Conservation (phyloP, 1,139 yeast species). For the Debaryomyces coudertii region DNA sequence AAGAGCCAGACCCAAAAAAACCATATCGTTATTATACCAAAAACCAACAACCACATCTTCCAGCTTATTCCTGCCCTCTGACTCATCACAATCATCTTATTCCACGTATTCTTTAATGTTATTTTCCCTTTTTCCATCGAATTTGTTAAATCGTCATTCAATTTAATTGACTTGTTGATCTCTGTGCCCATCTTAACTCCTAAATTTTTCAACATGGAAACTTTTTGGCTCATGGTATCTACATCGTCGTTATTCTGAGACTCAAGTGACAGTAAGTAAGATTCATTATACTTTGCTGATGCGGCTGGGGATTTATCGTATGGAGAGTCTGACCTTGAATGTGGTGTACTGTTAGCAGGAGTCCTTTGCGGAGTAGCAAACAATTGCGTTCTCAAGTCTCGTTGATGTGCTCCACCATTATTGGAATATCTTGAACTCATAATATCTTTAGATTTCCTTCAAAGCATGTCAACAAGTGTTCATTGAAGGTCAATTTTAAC, state of each 20-base stretch:
- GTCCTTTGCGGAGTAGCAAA: slow-evolving; percentile 35
- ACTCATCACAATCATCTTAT: slow-evolving; percentile 79
- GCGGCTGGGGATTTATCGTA: slow-evolving; percentile 45
- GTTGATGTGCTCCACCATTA: slow-evolving; percentile 45
- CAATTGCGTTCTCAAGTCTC: slow-evolving; percentile 51
- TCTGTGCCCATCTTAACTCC: slow-evolving; percentile 83
- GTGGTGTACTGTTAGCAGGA: slow-evolving; percentile 24
- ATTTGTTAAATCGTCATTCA: slow-evolving; percentile 60
- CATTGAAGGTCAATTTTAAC: neutral
- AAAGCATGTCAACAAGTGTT: neutral
- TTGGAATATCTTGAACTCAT: slow-evolving; percentile 42
- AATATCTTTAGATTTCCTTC: neutral
- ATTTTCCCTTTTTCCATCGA: slow-evolving; percentile 46
- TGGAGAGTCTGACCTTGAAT: slow-evolving; percentile 51
- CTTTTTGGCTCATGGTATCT: slow-evolving; percentile 69
- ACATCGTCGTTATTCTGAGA: slow-evolving; percentile 82
- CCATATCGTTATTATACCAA: slow-evolving; percentile 60
- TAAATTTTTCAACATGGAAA: slow-evolving; percentile 68
- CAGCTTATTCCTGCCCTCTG: slow-evolving; percentile 79
- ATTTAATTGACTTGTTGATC: slow-evolving; percentile 70
- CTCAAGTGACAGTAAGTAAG: slow-evolving; percentile 72
- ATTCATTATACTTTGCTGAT: slow-evolving; percentile 52
- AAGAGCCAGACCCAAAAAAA: slow-evolving; percentile 85
- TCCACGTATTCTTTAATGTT: slow-evolving; percentile 66
- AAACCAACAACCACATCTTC: slow-evolving; percentile 75